These are phyloP conservation scores for Ocimum tenuiflorum DNA, from an alignment of 257 asterid species.

Conservation along the genomic window DNA sequence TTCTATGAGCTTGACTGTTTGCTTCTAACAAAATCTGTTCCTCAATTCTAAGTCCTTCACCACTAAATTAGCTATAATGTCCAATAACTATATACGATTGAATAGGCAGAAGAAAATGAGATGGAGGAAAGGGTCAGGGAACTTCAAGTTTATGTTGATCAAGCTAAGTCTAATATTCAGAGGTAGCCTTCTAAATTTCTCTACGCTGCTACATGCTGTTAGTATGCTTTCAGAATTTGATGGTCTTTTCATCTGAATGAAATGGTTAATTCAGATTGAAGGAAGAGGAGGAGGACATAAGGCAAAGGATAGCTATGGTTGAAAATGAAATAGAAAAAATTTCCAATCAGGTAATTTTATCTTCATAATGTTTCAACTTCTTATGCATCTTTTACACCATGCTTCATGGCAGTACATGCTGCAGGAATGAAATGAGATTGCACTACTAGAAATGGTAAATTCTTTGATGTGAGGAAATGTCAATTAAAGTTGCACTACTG, in stretches of 20 bases:
- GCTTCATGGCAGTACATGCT: background rate
- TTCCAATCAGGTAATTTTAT: constrained; percentile 43
- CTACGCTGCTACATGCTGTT: background rate
- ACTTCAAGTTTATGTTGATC: constrained; percentile 53
- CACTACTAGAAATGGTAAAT: constrained; percentile 4
- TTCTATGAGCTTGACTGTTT: too few relatives aligned
- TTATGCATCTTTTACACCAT: constrained; percentile 10
- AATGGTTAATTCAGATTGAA: constrained; percentile 42
- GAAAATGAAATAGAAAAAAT: constrained; percentile 41
- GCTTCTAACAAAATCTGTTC: too few relatives aligned
- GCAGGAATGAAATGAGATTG: background rate
- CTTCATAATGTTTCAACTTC: constrained; percentile 1
- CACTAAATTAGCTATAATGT: constrained; percentile 6
- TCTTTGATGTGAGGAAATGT: constrained; percentile 1
- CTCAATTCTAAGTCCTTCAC: background rate
- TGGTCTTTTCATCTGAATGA: constrained; percentile 25
- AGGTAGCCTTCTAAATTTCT: constrained; percentile 42
- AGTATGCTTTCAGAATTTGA: background rate
- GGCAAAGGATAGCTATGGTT: constrained; percentile 21
- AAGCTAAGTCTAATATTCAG: constrained; percentile 32
- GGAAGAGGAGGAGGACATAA: constrained; percentile 52
- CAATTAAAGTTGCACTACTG: background rate
- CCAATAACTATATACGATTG: constrained; percentile 23
- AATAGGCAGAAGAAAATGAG: constrained; percentile 77
- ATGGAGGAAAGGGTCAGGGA: constrained; percentile 51